Base-by-base conservation (phyloP, 2,329 filamentous ascomycete species). In the Alternaria hordeiaustralica region DNA sequence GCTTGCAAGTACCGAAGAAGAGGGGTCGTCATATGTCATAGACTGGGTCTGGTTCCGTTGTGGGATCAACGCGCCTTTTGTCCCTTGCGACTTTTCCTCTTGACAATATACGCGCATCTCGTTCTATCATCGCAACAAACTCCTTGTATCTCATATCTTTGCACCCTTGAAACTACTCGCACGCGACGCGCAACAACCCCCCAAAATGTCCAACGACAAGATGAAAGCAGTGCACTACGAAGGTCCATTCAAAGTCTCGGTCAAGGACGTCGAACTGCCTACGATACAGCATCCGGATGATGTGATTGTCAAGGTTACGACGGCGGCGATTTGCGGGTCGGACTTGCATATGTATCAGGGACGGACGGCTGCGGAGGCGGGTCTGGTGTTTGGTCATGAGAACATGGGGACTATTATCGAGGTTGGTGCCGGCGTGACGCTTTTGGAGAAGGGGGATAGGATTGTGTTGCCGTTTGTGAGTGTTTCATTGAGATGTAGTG, bases 201-300 rank as follows among this genome's bases (percentile, higher is more conserved):
- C 15, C 2, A 67, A 58, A 7, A 71, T 71, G 66, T 64, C 70
- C 11, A 44, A 15, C 33, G 53, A 63, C 4, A 83, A 80, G 25
- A 89, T 89, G 88, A 88, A 88, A 78, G 88, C 87, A 11, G 82
- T 90, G 59, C 87, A 88, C 71, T 90, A 90, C 69, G 84, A 87
- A 47, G 87, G 87, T 1, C 86, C 88, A 0, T 87, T 86, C 79
- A 85, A 87, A 75, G 88, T 90, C 64, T 85, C 85, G n/a, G 85
- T 91, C 54, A 85, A 88, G 70, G 86, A 90, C 23, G 84, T 89
- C 8, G 83, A 86, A 25, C 73, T 83, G 49, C 89, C 89, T 1
- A 85, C 83, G 71, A 81, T 91, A 21, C 80, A 89, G 72, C 88
- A 90, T 77, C 87, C 88, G 3, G 87, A 90, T 78, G 88, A 90